Base-by-base conservation (phyloP, 2,329 filamentous ascomycete species). In the Ophiostoma tasmaniense region DNA sequence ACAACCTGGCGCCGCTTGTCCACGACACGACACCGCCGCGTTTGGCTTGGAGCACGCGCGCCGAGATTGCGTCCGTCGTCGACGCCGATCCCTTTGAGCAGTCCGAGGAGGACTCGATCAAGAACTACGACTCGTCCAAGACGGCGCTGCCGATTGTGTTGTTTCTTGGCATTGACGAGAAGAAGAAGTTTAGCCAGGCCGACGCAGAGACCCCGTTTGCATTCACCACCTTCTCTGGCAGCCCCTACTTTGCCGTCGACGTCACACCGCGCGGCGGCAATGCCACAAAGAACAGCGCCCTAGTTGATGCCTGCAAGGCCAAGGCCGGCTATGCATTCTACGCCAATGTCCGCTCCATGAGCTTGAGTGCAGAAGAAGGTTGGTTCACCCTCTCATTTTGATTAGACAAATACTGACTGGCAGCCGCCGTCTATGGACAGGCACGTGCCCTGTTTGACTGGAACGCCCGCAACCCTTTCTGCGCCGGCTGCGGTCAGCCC, bases 401-500 rank as follows among this genome's bases (percentile, higher is more conserved):
- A 45, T 50, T 52, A n/a, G n/a, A n/a, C n/a, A 68, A 61, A 39
- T 33, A 22, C 22, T 66, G 35, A 8, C 52, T 8, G 7, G 7
- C 71, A 95, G 95, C 93, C 70, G 92, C 93, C 66, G 90, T 97
- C 64, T 97, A 93, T 74, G 94, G 92, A 17, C 92, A 97, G 79
- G 91, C 93, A 8, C 89, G 94, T 68, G 90, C 93, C 64, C 83
- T 97, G 33, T 82, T 96, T 45, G 95, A 98, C 81, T 99, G 95
- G 95, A 98, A 99, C 80, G 84, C 84, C 33, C 90, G 94, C 67
- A 97, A 96, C 79, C 90, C 90, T 37, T 99, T 92, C 83, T 99
- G 95, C 78, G 93, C 89, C 39, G 89, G 90, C 69, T 99, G 95
- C 79, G 94, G 95, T 42, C 86, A 91, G 75, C 87, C 85, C 30